Base-by-base conservation (phyloP, 768 basidiomycete species). In the Lentinus tigrinus region DNA sequence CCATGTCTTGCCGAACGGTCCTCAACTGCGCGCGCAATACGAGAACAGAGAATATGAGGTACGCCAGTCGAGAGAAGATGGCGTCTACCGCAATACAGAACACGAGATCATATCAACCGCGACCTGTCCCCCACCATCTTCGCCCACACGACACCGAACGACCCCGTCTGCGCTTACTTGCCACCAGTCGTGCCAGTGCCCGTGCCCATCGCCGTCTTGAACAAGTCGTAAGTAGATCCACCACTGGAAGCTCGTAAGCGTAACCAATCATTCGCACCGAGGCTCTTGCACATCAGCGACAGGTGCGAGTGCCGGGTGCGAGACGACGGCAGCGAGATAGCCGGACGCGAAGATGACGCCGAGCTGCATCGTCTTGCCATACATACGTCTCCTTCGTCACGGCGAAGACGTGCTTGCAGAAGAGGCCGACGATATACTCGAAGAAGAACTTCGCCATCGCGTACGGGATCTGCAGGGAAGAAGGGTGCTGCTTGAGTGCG, bases 381-480 rank as follows among this genome's bases (percentile, higher is more conserved):
- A n/a, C n/a, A n/a, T n/a, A 92, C 14, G 82, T 78, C 11, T 88
- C 84, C 74, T 92, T 93, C 66, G 90, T 88, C 58, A 79, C 76
- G 42, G 87, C 82, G 77, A 95, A 88, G 73, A 93, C 89, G 70
- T 90, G 84, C 63, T 89, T 92, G 76, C 93, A 93, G 80, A 95
- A 95, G 66, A 90, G 72, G 69, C 85, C 81, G 72, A 89, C 91
- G 66, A 90, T 89, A 81, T 88, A 87, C 74, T 95, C 93, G 73
- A 88, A 95, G 84, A 92, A 93, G 85, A 97, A 97, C 78, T 97
- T 97, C 80, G 94, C 94, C 94, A 97, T 95, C 69, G 95, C 96
- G 82, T 97, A 97, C 53, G 95, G 95, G 69, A 96, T 94, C 89
- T 96, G 73, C 53, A 14, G 0, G 50, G 24, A 31, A 63, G n/a